phyloP scores from a whole-genome alignment of 1,139 yeast species.

The Hanseniaspora gamundiae region DNA sequence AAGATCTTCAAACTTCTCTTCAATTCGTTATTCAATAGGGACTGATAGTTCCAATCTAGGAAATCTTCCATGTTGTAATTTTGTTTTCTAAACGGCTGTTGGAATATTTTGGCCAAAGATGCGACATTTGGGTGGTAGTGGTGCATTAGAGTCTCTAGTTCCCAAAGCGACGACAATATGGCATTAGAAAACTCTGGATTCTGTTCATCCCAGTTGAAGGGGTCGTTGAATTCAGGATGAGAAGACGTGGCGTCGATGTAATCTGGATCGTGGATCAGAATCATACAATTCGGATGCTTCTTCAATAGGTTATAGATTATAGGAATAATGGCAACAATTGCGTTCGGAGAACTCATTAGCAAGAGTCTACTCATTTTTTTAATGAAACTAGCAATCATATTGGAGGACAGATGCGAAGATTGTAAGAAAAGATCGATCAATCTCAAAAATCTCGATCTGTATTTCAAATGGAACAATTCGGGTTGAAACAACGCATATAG shows the following conservation, averaged over 20 bases:
- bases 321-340: constrained; percentile 80
- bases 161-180: constrained; percentile 84
- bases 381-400: constrained; percentile 78
- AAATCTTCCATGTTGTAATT: constrained; percentile 87
- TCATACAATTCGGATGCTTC: constrained; percentile 90
- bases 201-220: constrained; percentile 47
- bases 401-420: constrained; percentile 79
- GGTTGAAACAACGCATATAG: constrained; percentile 72
- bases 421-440: constrained; percentile 74
- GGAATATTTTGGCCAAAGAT: constrained; percentile 74
- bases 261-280: constrained; percentile 50
- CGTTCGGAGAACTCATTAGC: constrained; percentile 77
- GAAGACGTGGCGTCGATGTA: constrained; percentile 19
- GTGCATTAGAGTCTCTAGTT: constrained; percentile 62
- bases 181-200: constrained; percentile 79
- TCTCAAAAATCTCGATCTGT: constrained; percentile 80
- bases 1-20: constrained; percentile 54
- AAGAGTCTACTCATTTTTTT: constrained; percentile 69
- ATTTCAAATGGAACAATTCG: constrained; percentile 59
- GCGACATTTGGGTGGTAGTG: constrained; percentile 96
- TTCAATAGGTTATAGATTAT: constrained; percentile 80
- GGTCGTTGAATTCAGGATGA: constrained; percentile 39
- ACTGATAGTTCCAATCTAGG: constrained; percentile 76
- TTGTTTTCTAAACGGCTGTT: constrained; percentile 83
- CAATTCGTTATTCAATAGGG: constrained; percentile 64